Evolutionary conservation across 306 rosid species (phyloP).

Genomic region (Mimosa bimucronata): DNA sequence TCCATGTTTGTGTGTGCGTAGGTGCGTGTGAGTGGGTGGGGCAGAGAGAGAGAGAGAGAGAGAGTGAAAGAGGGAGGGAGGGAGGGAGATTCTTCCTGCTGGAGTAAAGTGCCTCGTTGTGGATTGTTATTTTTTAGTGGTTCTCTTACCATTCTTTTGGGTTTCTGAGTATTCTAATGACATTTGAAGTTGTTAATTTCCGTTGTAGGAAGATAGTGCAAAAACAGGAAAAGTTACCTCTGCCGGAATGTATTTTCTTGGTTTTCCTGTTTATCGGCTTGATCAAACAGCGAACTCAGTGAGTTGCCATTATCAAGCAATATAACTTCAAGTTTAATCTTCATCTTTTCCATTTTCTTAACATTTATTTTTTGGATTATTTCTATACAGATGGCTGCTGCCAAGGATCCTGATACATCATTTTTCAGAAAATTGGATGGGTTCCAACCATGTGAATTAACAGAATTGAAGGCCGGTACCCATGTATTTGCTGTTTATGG

Average conservation of each 20-base stretch:
- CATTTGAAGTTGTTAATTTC: constrained; percentile 32
- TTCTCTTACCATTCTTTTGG: background rate
- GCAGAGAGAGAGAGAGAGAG: no score
- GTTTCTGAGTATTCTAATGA: constrained; percentile 28
- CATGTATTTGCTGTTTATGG: constrained; percentile 97
- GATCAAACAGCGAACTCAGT: constrained; percentile 84
- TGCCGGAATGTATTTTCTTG: constrained; percentile 98
- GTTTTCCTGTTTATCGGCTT: constrained; percentile 94
- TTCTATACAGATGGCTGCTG: constrained; percentile 65
- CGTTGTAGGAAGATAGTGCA: constrained; percentile 83
- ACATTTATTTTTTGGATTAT: constrained; percentile 36
- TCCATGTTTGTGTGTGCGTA: constrained; percentile 12
- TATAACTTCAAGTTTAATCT: constrained; percentile 18
- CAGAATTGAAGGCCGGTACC: constrained; percentile 90
- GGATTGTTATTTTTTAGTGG: constrained; percentile 1
- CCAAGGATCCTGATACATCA: constrained; percentile 97
- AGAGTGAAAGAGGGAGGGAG: background rate
- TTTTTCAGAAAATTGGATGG: constrained; percentile 92
- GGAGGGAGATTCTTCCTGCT: background rate
- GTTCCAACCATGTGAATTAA: constrained; percentile 92
- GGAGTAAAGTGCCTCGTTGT: constrained; percentile 18
- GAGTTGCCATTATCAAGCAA: constrained; percentile 46
- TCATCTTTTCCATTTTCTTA: constrained; percentile 5
- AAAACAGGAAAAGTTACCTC: constrained; percentile 87
- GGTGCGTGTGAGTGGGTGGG: background rate